Base-by-base conservation (phyloP, 2,329 filamentous ascomycete species). In the Claviceps humidiphila region DNA sequence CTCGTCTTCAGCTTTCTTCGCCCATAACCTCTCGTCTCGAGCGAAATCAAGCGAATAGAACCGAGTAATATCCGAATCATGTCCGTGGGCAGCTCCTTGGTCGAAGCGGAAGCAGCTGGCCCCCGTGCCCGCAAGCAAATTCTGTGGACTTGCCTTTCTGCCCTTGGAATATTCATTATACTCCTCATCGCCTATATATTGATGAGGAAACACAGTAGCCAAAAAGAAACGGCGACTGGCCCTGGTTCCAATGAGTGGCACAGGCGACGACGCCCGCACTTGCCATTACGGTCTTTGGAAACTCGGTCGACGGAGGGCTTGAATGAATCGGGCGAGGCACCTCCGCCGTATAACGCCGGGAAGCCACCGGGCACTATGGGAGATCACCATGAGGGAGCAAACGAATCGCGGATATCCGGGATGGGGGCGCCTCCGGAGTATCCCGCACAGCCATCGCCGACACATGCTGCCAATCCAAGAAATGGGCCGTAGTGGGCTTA, bases 321-420 rank as follows among this genome's bases (percentile, higher is more conserved):
- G 52, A 75, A 85, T 60, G 81, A 84, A 66, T 64, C 74, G 44
- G 82, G 81, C 30, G 80, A 84, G 62, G 78, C 81, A 9, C 82
- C 82, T 49, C 82, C 82, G 47, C 79, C 81, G 0, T 85, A 85
- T 61, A 69, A 68, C 42, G 59, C 60, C 6, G 67, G 66, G 58
- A 63, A 65, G 56, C 55, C 61, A 30, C 51, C 56, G 17, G 51
- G 26, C 34, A 39, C 51, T 20, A 24, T 40, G 14, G 22, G 14
- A 37, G 44, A 48, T 30, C n/a, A 37, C 16, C 50, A 20, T 40
- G 41, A 26, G n/a, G 24, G 16, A 22, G 41, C 16, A 24, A 37
- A 54, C 39, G 48, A 40, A 45, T 13, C 44, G 17, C 48, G 5
- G 11, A 16, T 8, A 11, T 55, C 46, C 48, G 57, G 7, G 1